phyloP scores from a whole-genome alignment of 306 rosid species.

The Aeschynomene evenia region DNA sequence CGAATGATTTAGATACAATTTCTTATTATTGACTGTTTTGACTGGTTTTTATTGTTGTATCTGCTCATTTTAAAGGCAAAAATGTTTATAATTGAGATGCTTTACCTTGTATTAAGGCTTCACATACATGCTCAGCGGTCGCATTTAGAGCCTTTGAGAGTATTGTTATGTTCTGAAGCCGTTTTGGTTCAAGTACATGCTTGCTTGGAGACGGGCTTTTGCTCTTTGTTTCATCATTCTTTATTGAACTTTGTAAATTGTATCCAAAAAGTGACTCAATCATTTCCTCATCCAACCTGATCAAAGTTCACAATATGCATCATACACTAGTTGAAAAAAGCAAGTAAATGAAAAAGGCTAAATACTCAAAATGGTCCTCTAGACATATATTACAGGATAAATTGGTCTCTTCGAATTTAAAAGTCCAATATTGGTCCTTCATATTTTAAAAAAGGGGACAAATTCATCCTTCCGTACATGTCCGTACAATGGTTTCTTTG shows the following conservation, averaged over 20 bases:
- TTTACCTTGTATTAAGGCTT: slow-evolving; percentile 83
- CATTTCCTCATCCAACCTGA: slow-evolving; percentile 97
- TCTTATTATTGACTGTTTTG: no score
- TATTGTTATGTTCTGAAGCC: slow-evolving; percentile 93
- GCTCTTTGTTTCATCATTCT: slow-evolving; percentile 75
- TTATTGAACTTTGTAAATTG: slow-evolving; percentile 69
- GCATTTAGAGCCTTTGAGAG: slow-evolving; percentile 85
- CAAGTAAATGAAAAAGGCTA: no score
- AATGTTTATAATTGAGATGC: slow-evolving; percentile 14
- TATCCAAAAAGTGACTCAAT: slow-evolving; percentile 96
- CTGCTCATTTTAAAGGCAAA: not conserved
- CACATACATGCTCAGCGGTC: slow-evolving; percentile 70
- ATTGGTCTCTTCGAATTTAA: no score
- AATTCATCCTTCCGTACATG: no score
- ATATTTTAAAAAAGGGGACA: no score
- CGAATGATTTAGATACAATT: no score
- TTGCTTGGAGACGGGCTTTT: slow-evolving; percentile 93
- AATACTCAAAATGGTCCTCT: no score
- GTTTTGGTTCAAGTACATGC: slow-evolving; percentile 92
- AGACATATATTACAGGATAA: no score
- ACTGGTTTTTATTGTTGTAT: no score
- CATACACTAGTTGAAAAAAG: no score
- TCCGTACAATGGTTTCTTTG: no score
- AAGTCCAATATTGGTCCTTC: no score
- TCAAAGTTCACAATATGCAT: slow-evolving; percentile 28